These are phyloP conservation scores for Solidago caesia DNA, from an alignment of 129 eudicot genomes.

Conservation along the genomic window DNA sequence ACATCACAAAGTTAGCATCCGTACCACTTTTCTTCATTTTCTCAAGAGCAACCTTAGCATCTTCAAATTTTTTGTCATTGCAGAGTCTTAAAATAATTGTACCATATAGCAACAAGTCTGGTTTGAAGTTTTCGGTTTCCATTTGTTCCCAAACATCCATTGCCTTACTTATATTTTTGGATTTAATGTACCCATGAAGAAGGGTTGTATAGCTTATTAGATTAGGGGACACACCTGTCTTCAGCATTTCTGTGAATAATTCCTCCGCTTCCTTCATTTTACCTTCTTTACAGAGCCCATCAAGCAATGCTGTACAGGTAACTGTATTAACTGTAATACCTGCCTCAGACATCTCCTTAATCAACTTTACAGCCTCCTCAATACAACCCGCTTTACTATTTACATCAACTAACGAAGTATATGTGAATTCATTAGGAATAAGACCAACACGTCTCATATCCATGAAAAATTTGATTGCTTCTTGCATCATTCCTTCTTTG, in stretches of 20 bases:
- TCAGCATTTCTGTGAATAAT: conserved; percentile 50
- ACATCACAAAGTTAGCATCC: conserved; percentile 51
- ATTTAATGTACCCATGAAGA: conserved; percentile 59
- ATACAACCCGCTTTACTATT: conserved; percentile 60
- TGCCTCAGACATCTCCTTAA: conserved; percentile 73
- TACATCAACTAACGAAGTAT: conserved; percentile 82
- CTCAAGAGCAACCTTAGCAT: conserved; percentile 46
- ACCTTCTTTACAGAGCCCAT: conserved; percentile 70
- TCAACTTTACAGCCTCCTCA: conserved; percentile 59
- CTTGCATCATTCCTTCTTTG: conserved; percentile 83
- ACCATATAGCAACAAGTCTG: conserved; percentile 60
- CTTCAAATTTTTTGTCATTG: conserved; percentile 59
- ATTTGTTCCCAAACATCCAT: conserved; percentile 47
- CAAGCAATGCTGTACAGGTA: conserved; percentile 70
- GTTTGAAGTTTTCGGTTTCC: conserved; percentile 46
- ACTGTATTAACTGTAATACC: conserved; percentile 61
- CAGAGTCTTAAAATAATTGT: conserved; percentile 76
- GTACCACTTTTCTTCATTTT: conserved; percentile 63
- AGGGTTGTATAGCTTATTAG: conserved; percentile 61
- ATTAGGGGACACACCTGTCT: conserved; percentile 59
- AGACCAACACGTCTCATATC: conserved; percentile 91
- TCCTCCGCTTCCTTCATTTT: conserved; percentile 76
- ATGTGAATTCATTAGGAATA: conserved; percentile 76
- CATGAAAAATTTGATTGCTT: conserved; percentile 76
- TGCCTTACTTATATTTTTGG: conserved; percentile 51